Evolutionary conservation across 305 asterid species (phyloP), one percentile per base, ranked within the genome.

Genomic region (Fraxinus velutina): DNA sequence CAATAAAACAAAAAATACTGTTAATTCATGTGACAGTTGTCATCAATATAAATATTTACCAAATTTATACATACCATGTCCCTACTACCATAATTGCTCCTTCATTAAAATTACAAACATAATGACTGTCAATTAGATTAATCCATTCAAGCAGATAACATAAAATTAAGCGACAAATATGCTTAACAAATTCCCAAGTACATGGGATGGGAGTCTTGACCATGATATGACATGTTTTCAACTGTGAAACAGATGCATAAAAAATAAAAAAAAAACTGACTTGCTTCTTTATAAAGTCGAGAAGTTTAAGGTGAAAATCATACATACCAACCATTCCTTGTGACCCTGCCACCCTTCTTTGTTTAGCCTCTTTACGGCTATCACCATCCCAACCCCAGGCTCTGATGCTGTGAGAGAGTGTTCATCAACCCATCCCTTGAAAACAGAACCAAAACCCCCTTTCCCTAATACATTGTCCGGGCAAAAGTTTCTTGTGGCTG

Each of bases 311-410:
- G 55, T 37, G 2, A 80, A 78, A 80, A 60, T 19, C 24, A 19
- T 27, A 83, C 95, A 70, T 74, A 95, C 99, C 97, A 95, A 66
- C 99, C 99, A 95, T 85, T 95, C 99, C 83, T 90, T 94, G 93
- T 95, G 99, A 7, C 99, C 98, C 80, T 95, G 99, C 97, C 94
- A 90, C 1, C 99, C 97, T 0, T 92, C 96, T 84, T 91, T 96
- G 75, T 92, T 94, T 2, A 93, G 88, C 89, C 88, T 85, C 84
- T 94, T 94, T 30, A 94, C 94, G 34, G 98, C 98, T 7, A 93
- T 91, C 22, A 90, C 95, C 78, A 93, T 86, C 32, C 97, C 91
- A 17, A 86, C 77, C 2, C 97, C 97, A 1, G 97, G 93, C 83
- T 83, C 89, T 5, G 97, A 79, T 47, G 97, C 90, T 0, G 86